Evolutionary conservation across 306 rosid species (phyloP).

Genomic region (Vigna mungo): DNA sequence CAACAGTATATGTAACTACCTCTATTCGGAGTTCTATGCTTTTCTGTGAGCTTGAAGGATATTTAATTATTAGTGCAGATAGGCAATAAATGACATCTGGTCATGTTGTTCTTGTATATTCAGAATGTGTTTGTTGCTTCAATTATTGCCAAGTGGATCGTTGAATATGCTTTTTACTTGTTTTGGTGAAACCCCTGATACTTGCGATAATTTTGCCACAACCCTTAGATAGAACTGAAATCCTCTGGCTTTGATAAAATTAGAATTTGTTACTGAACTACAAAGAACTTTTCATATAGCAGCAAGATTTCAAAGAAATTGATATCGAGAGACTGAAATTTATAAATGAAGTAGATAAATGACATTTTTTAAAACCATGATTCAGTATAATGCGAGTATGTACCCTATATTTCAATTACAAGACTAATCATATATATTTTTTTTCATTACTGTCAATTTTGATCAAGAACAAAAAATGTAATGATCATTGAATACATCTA

Average conservation of each 20-base stretch:
- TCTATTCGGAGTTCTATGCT: too few species aligned
- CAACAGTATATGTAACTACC: too few species aligned
- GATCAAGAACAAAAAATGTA: conserved; percentile 10
- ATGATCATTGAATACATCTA: background rate
- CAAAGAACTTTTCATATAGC: background rate
- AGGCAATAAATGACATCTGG: too few species aligned
- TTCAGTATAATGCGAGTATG: background rate
- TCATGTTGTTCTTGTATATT: too few species aligned
- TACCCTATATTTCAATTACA: conserved; percentile 10
- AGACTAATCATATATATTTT: background rate
- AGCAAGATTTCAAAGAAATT: background rate
- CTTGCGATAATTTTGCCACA: background rate
- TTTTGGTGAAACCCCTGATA: conserved; percentile 13
- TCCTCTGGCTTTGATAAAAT: conserved; percentile 20
- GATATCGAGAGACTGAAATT: conserved; percentile 23
- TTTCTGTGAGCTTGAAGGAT: too few species aligned
- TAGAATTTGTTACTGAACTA: background rate
- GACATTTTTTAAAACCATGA: background rate
- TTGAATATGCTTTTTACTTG: too few species aligned
- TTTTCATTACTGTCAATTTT: conserved; percentile 3
- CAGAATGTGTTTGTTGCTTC: too few species aligned
- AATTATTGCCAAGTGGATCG: too few species aligned
- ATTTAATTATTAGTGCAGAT: too few species aligned
- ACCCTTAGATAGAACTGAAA: conserved; percentile 6
- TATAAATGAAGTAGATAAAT: conserved; percentile 26